Base-by-base conservation (phyloP, 2,329 filamentous ascomycete species). In the Plenodomus lindquistii region DNA sequence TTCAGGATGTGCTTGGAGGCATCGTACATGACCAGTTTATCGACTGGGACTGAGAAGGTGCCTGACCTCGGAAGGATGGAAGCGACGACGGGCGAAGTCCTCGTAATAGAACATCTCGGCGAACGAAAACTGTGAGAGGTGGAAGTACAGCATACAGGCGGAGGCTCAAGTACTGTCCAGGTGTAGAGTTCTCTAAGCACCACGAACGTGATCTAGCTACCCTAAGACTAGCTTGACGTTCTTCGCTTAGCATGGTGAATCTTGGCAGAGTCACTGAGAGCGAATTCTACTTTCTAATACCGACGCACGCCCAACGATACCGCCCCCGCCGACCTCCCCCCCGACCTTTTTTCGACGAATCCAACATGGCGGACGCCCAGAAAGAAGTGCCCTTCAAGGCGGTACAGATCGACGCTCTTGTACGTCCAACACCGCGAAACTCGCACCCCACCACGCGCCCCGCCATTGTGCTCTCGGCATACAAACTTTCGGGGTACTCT, bases 361-460 rank as follows among this genome's bases (percentile, higher is more conserved):
- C 46, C 48, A 70, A 47, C 42, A 73, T 73, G 71, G 69, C 70
- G 55, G 70, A 71, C 48, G 44, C 53, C 42, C 55, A 60, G 37
- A 72, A 72, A 55, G 71, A 72, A 48, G 61, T 60, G 52, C 84
- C 89, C 74, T 82, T 95, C 77, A 88, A 87, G 81, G 83, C 90
- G 76, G 90, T 97, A 67, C 91, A 96, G 81, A 87, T 97, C 71
- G 92, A 96, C 81, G 91, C 93, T 69, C 81, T 97, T 81, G 93
- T 96, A 83, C 73, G 86, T 76, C 59, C 54, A 65, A 71, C 66
- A 43, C 37, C 27, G 72, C 67, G 62, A 66, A 63, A 52, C 55
- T 52, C 56, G 19, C 55, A 55, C 60, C 66, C 66, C 65, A 54
- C 66, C 54, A 48, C 56, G 51, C 63, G 58, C 64, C 62, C 62